These are phyloP conservation scores for Pulveroboletus sp. DNA, from an alignment of 768 basidiomycete genomes.

Conservation along the genomic window DNA sequence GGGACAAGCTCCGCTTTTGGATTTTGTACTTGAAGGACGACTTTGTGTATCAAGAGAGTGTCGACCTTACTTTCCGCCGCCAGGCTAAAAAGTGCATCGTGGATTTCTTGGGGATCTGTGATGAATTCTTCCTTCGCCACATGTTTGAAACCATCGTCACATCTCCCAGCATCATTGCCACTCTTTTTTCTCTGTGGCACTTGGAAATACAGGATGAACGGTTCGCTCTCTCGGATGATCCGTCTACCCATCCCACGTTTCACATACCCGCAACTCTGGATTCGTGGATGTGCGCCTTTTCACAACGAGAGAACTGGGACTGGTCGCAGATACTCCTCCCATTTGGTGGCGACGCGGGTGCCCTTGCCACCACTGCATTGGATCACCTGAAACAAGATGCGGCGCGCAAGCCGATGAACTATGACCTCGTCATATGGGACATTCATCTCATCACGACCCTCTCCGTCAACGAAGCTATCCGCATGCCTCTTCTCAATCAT, in stretches of 20 bases:
- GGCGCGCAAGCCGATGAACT: slow-evolving; percentile 19
- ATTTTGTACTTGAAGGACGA: slow-evolving; percentile 23
- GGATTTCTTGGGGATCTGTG: slow-evolving; percentile 22
- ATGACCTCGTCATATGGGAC: slow-evolving; percentile 29
- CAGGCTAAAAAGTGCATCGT: slow-evolving; percentile 16
- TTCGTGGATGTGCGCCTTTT: slow-evolving; percentile 27
- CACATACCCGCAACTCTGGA: slow-evolving; percentile 20
- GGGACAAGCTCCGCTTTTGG: slow-evolving; percentile 21
- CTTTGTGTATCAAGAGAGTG: slow-evolving; percentile 19
- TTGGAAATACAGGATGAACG: slow-evolving; percentile 19
- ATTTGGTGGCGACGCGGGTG: slow-evolving; percentile 16
- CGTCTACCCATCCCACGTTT: slow-evolving; percentile 1
- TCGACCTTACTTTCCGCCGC: slow-evolving; percentile 21
- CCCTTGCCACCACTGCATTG: slow-evolving; percentile 22
- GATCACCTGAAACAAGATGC: slow-evolving; percentile 24
- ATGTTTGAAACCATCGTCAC: slow-evolving; percentile 16
- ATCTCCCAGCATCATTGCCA: slow-evolving; percentile 16
- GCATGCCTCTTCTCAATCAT: slow-evolving; percentile 22
- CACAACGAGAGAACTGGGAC: slow-evolving; percentile 22
- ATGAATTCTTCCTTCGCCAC: slow-evolving; percentile 11
- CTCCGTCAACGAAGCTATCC: slow-evolving; percentile 24
- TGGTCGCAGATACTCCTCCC: slow-evolving; percentile 27
- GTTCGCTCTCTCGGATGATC: slow-evolving; percentile 13
- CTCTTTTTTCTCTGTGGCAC: slow-evolving; percentile 28
- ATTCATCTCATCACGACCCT: slow-evolving; percentile 26